Base-by-base conservation (phyloP, 169 alveolate species). In the Plasmodium reichenowi region DNA sequence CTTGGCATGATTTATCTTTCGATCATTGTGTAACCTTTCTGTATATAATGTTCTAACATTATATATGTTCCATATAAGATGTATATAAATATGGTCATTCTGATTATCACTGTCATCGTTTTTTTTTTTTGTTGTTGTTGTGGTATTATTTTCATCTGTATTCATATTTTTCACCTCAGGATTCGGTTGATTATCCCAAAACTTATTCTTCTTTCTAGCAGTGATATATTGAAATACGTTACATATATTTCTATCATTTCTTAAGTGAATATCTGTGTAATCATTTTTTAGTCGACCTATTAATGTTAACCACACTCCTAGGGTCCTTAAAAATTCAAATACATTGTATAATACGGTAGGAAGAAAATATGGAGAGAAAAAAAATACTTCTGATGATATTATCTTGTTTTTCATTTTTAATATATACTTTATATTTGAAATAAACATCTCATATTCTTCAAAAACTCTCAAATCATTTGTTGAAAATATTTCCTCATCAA, bases 201-300 rank as follows among this genome's bases (percentile, higher is more conserved):
- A 12, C 8, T 29, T 8, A 0, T 24, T 15, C 5, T 48, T 71
- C 59, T 74, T 86, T 15, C 29, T 8, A 15, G 92, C 92, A 15
- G 78, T 86, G 32, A 86, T 54, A 22, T 86, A 66, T 54, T 86
- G 88, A 86, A 86, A 86, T 17, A 86, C 70, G 20, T 86, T 74
- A 52, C 43, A 52, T 60, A 86, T 71, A 8, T 60, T 29, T 17
- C 8, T 6, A 12, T 72, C 59, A 26, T 24, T n/a, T 13, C 4
- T 26, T 43, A 86, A 3, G 2, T 76, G 72, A 47, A 86, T 62
- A 72, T 72, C 47, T 8, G 70, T 29, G 20, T 86, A 72, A 50
- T 86, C 72, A 45, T 59, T 0, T 62, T 66, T 86, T 52, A 86
- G 56, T 5, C 63, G 60, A 24, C 32, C 62, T 12, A 86, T 15